A percentile compares a stretch with the other conserved stretches of the same genome.
phyloP scores from a whole-genome alignment of 495 filamentous ascomycete genomes.

The Hypoxylon perforatum region DNA sequence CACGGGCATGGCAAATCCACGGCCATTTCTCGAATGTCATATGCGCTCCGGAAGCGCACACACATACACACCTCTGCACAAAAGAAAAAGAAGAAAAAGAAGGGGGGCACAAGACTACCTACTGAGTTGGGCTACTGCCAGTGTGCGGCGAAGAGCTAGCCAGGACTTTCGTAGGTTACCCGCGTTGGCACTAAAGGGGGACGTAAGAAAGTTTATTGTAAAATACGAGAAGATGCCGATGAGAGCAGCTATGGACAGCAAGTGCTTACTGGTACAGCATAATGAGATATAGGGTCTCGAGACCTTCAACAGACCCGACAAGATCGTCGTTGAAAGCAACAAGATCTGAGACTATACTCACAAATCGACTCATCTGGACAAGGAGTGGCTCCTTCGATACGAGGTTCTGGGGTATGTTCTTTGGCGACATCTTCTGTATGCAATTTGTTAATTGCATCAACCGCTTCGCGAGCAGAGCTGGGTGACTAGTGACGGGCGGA shows the following conservation, averaged over 20 bases:
- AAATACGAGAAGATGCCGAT: neutral
- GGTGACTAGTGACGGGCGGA: constrained; percentile 54
- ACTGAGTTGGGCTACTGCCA: constrained; percentile 55
- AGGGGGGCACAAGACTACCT: too few relatives aligned
- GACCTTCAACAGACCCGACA: constrained; percentile 56
- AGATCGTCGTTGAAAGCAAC: constrained; percentile 64
- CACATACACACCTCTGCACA: too few relatives aligned
- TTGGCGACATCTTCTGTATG: constrained; percentile 55
- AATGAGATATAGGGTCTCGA: constrained; percentile 54
- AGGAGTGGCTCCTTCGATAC: constrained; percentile 46
- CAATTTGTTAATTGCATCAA: constrained; percentile 61
- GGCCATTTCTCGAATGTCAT: too few relatives aligned
- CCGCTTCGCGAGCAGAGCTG: constrained; percentile 55
- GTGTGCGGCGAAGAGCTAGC: constrained; percentile 55
- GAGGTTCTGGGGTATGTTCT: constrained; percentile 39
- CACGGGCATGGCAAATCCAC: too few relatives aligned
- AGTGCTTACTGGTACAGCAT: constrained; percentile 50
- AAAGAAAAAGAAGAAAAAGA: too few relatives aligned
- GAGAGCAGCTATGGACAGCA: constrained; percentile 2
- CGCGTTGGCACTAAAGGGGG: constrained; percentile 47
- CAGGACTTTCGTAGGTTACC: constrained; percentile 60
- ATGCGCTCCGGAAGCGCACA: too few relatives aligned
- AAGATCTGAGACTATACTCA: constrained; percentile 51
- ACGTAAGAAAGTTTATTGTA: neutral
- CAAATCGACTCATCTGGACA: constrained; percentile 47